phyloP scores from a whole-genome alignment of 768 basidiomycete species.

The Rhodosporidiobolus sp. region DNA sequence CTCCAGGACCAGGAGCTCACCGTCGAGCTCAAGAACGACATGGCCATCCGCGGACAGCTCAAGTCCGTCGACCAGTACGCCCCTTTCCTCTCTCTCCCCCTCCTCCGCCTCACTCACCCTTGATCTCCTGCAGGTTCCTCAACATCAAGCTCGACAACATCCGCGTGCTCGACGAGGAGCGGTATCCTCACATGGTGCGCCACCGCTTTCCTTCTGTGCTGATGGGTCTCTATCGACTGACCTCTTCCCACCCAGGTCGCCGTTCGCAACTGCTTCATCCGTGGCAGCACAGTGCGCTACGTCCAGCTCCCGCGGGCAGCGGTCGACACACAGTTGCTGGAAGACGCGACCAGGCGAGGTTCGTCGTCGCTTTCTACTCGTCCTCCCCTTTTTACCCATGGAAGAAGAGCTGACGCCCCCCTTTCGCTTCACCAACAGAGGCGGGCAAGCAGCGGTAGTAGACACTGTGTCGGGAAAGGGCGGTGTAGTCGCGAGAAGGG shows the following conservation, averaged over 20 bases:
- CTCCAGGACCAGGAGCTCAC: conserved; percentile 92
- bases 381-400: not conserved
- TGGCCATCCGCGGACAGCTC: conserved; percentile 88
- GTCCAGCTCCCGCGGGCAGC: conserved; percentile 88
- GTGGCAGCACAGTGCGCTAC: conserved; percentile 96
- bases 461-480: not conserved
- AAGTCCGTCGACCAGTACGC: conserved; percentile 97
- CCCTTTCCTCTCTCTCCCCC: not conserved
- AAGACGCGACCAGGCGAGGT: conserved; percentile 97
- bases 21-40: conserved; percentile 79
- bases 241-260: not conserved
- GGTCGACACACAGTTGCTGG: conserved; percentile 90
- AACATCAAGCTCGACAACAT: conserved; percentile 96
- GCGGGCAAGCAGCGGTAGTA: conserved; percentile 22
- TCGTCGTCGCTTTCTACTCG: not conserved
- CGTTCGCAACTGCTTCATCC: conserved; percentile 81
- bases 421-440: not conserved
- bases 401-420: not conserved
- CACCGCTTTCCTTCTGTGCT: not conserved
- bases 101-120: not conserved
- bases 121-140: conserved; percentile 61
- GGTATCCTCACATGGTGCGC: conserved; percentile 92
- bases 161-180: conserved; percentile 80
- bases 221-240: not conserved
- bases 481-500: too few species aligned